These are phyloP conservation scores for Leptomonas seymouri DNA, from an alignment of 208 protist species.

Conservation along the genomic window DNA sequence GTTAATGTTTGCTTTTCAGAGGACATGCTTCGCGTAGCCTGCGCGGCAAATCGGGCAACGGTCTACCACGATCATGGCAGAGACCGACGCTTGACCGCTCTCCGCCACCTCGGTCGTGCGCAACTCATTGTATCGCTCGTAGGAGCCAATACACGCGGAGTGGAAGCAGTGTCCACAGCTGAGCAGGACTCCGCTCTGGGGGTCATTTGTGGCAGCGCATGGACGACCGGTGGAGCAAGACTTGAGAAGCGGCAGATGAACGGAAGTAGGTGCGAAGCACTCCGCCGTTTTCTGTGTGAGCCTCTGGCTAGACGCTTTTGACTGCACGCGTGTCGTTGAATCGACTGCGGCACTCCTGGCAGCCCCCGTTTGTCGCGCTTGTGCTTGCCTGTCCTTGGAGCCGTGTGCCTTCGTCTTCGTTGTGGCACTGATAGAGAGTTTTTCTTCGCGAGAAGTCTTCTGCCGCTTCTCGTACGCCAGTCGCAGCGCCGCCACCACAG, in stretches of 20 bases:
- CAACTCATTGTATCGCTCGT: slow-evolving; percentile 76
- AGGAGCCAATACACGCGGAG: slow-evolving; percentile 63
- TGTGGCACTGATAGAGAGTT: background rate
- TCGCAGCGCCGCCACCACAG: slow-evolving; percentile 19
- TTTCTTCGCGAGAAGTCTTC: background rate
- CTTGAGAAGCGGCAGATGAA: background rate
- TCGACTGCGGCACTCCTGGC: too few relatives aligned
- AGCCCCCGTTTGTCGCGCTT: too few relatives aligned
- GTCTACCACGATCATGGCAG: slow-evolving; percentile 15
- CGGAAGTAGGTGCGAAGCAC: too few relatives aligned
- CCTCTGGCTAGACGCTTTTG: too few relatives aligned
- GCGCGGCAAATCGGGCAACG: slow-evolving; percentile 81
- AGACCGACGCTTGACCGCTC: background rate
- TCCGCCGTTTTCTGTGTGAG: too few relatives aligned
- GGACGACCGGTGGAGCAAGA: background rate
- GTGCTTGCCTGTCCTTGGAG: too few relatives aligned
- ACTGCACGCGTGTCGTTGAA: background rate
- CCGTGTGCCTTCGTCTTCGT: background rate
- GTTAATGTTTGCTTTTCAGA: slow-evolving; percentile 30
- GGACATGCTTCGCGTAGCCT: slow-evolving; percentile 74
- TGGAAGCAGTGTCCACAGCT: slow-evolving; percentile 90
- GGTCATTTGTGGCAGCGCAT: background rate
- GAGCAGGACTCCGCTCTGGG: slow-evolving; percentile 57
- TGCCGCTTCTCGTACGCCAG: slow-evolving; percentile 24
- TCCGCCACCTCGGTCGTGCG: slow-evolving; percentile 25